These are phyloP conservation scores for Brassica carinata DNA, from an alignment of 345 rosid genomes.

Conservation along the genomic window DNA sequence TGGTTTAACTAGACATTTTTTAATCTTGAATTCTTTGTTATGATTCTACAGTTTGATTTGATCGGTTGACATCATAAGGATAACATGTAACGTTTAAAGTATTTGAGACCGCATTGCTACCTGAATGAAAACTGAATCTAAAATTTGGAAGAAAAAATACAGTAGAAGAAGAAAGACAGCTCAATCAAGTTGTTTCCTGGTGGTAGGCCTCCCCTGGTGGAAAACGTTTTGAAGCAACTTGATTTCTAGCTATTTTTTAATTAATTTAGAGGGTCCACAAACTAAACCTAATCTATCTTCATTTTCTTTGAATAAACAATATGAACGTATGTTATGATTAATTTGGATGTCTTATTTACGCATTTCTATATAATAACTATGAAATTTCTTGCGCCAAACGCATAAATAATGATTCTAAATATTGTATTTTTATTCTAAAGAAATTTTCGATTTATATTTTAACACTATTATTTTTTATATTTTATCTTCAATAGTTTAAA, in stretches of 20 bases:
- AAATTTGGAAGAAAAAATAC: background rate
- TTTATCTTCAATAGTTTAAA: no score
- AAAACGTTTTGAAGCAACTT: slow-evolving; percentile 23
- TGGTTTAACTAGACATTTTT: background rate
- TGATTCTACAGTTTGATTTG: background rate
- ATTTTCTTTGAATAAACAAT: background rate
- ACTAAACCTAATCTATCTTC: slow-evolving; percentile 30
- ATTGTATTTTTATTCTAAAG: no score
- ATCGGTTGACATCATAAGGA: background rate
- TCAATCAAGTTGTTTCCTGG: slow-evolving; percentile 34
- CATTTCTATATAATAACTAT: background rate
- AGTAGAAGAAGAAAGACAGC: slow-evolving; percentile 26
- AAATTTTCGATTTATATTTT: no score
- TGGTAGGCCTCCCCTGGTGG: slow-evolving; percentile 32
- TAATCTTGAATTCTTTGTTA: background rate
- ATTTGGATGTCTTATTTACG: background rate
- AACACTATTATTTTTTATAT: no score
- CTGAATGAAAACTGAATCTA: background rate
- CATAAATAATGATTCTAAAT: no score
- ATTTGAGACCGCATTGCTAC: background rate
- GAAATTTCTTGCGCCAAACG: no score
- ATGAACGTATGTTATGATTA: slow-evolving; percentile 6
- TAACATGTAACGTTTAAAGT: background rate
- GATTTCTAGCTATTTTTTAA: background rate
- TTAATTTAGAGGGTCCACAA: slow-evolving; percentile 22